Evolutionary conservation across 2,329 filamentous ascomycete genomes (phyloP).

Genomic region (Clonostachys rosea): DNA sequence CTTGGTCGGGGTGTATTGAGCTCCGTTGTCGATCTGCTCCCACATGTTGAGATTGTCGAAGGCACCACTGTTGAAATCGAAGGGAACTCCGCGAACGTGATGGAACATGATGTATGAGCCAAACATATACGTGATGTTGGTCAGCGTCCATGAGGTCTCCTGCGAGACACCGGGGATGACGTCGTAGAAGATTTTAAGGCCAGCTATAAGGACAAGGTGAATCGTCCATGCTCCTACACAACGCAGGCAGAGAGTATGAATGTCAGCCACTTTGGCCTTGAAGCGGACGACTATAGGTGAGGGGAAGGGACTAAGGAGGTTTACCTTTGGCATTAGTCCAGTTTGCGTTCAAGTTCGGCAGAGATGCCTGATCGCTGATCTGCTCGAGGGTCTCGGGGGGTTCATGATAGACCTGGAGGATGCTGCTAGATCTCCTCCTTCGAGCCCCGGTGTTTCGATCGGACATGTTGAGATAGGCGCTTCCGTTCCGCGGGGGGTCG

Average conservation of each 20-base stretch:
- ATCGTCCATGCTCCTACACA: slow-evolving; percentile 89
- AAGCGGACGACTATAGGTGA: neutral
- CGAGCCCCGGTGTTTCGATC: slow-evolving; percentile 57
- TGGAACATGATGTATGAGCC: slow-evolving; percentile 99
- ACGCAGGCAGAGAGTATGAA: neutral
- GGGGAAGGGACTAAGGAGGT: slow-evolving; percentile 1
- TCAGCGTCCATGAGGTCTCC: slow-evolving; percentile 97
- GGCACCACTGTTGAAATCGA: slow-evolving; percentile 97
- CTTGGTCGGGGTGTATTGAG: slow-evolving; percentile 97
- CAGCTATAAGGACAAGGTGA: slow-evolving; percentile 86
- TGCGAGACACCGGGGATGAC: slow-evolving; percentile 94
- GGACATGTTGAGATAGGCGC: slow-evolving; percentile 51
- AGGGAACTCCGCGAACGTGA: slow-evolving; percentile 94
- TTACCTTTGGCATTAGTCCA: slow-evolving; percentile 99
- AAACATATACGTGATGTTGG: slow-evolving; percentile 99
- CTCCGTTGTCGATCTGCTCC: slow-evolving; percentile 99
- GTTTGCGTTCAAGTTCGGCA: slow-evolving; percentile 95
- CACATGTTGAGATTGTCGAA: slow-evolving; percentile 99
- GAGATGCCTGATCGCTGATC: slow-evolving; percentile 89
- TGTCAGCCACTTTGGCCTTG: neutral
- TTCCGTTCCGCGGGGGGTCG: neutral
- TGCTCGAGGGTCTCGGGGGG: slow-evolving; percentile 95
- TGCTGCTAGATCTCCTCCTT: slow-evolving; percentile 92
- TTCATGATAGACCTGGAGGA: slow-evolving; percentile 89
- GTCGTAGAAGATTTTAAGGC: slow-evolving; percentile 94